Conservation (phyloP, 805 yeast genomes). For the Wickerhamiella spandovensis region DNA sequence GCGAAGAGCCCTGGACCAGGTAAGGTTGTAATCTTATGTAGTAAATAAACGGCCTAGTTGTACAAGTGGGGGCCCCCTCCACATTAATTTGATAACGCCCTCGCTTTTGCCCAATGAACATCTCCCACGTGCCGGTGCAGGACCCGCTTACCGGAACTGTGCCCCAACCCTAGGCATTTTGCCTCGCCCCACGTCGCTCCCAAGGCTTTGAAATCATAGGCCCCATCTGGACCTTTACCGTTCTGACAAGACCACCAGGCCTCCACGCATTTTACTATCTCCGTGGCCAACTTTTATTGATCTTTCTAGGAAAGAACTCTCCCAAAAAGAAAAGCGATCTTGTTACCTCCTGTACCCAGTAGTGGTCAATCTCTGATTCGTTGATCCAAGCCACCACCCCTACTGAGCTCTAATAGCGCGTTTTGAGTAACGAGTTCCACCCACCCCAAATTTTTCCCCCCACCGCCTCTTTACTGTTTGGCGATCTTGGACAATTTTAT, state of each 20-base stretch:
- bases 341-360: background rate
- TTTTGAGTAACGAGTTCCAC: background rate
- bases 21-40: background rate
- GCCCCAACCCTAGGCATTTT: background rate
- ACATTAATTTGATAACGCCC: background rate
- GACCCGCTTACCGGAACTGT: background rate
- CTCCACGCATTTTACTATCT: background rate
- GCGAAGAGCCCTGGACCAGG: background rate
- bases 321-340: background rate
- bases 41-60: background rate
- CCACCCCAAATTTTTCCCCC: background rate
- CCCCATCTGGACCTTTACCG: background rate
- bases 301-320: background rate
- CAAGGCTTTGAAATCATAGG: background rate
- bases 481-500: background rate
- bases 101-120: background rate
- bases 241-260: background rate
- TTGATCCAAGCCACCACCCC: background rate
- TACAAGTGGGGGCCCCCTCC: background rate
- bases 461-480: background rate
- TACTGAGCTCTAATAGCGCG: background rate
- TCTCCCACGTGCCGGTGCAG: background rate
- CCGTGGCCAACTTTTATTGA: background rate
- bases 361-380: background rate
- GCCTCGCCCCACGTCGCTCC: background rate